Evolutionary conservation across 306 rosid genomes (phyloP).

Genomic region (cucumber (Cucumis sativus)): DNA sequence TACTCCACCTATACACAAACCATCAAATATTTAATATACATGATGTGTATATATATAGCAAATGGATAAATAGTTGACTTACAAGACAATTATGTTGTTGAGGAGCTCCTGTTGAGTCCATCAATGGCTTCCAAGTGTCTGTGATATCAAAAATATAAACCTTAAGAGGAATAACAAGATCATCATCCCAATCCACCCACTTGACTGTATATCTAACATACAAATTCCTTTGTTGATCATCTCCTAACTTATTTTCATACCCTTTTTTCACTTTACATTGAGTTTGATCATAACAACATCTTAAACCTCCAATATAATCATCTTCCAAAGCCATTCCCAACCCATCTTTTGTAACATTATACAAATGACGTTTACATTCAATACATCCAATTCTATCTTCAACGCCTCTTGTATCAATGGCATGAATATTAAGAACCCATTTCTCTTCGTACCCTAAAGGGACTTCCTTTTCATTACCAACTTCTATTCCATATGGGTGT

Average conservation of each 20-base stretch:
- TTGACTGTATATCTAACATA: slow-evolving; percentile 56
- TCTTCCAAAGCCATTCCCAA: slow-evolving; percentile 24
- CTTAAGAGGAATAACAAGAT: too few relatives aligned
- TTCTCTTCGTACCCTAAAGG: slow-evolving; percentile 57
- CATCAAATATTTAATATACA: too few relatives aligned
- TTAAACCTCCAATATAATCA: slow-evolving; percentile 42
- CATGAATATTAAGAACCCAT: slow-evolving; percentile 66
- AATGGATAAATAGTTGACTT: neutral
- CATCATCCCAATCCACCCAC: slow-evolving; percentile 35
- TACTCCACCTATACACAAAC: neutral
- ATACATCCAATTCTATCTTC: slow-evolving; percentile 47
- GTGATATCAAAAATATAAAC: slow-evolving; percentile 10
- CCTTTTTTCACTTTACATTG: slow-evolving; percentile 44
- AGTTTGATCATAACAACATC: slow-evolving; percentile 42
- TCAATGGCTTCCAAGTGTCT: slow-evolving; percentile 23
- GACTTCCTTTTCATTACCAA: slow-evolving; percentile 40
- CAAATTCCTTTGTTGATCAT: slow-evolving; percentile 28
- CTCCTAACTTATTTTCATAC: slow-evolving; percentile 13
- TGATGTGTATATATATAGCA: too few relatives aligned
- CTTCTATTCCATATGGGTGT: slow-evolving; percentile 52
- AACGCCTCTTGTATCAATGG: slow-evolving; percentile 54
- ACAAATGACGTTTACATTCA: slow-evolving; percentile 60
- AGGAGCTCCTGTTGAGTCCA: slow-evolving; percentile 8
- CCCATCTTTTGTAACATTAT: slow-evolving; percentile 41
- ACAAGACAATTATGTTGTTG: neutral